phyloP scores from a whole-genome alignment of 129 eudicot species.

The Tanacetum coccineum region DNA sequence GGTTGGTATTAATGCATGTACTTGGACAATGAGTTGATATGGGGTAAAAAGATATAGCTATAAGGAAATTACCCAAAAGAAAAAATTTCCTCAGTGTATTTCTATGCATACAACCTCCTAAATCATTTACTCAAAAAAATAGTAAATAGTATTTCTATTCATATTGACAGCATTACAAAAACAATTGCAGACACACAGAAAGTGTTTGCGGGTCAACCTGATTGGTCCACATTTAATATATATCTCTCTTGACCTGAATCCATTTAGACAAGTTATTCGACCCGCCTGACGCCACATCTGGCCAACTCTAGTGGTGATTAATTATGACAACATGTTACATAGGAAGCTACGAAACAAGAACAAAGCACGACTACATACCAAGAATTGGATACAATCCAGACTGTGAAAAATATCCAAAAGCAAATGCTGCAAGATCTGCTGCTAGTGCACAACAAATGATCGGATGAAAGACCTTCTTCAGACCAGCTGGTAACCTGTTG shows the following conservation, averaged over 20 bases:
- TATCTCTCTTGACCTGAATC: too few relatives aligned
- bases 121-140: neutral
- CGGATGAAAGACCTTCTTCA: constrained; percentile 86
- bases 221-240: neutral
- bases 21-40: too few relatives aligned
- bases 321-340: neutral
- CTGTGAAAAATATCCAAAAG: constrained; percentile 66
- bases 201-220: neutral
- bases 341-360: constrained; percentile 14
- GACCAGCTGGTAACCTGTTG: constrained; percentile 70
- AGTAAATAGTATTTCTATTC: neutral
- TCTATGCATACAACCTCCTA: neutral
- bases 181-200: neutral
- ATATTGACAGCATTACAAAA: neutral
- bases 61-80: neutral
- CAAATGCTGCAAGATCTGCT: constrained; percentile 87
- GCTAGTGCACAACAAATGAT: constrained; percentile 87
- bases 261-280: neutral
- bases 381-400: constrained; percentile 80
- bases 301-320: neutral
- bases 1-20: too few relatives aligned
- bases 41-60: neutral
- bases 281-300: neutral
- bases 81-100: neutral
- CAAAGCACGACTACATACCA: constrained; percentile 40